Conservation (phyloP, 176 grass and related monocot genomes). For the Stipa capillata region DNA sequence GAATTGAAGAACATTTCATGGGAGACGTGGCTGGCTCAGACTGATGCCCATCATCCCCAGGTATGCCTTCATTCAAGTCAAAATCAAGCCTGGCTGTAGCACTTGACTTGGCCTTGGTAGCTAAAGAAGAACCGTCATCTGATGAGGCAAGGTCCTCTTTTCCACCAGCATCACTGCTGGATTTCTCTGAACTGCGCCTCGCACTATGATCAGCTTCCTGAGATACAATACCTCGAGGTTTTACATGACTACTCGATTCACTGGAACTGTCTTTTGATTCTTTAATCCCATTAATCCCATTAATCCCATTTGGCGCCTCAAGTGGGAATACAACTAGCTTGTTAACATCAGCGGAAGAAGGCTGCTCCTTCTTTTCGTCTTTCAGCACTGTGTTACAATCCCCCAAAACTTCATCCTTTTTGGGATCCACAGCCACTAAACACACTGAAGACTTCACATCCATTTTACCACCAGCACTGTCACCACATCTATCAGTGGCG, state of each 20-base stretch:
- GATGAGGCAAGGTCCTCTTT: constrained; percentile 33
- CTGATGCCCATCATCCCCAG: constrained; percentile 42
- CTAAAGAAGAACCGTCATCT: constrained; percentile 38
- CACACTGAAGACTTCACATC: constrained; percentile 1
- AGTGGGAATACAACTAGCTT: constrained; percentile 6
- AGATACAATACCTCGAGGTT: not conserved
- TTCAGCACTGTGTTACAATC: not conserved
- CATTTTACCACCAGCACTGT: constrained; percentile 4
- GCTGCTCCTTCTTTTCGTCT: constrained; percentile 21
- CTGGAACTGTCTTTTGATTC: constrained; percentile 35
- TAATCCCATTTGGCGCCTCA: constrained; percentile 11
- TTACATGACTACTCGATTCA: constrained; percentile 37
- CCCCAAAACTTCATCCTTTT: constrained; percentile 8
- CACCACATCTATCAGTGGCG: not conserved
- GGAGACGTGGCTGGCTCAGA: constrained; percentile 36
- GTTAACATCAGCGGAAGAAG: not conserved
- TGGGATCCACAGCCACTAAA: not conserved
- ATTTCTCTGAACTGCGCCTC: constrained; percentile 34
- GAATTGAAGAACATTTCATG: constrained; percentile 12
- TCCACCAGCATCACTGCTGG: not conserved
- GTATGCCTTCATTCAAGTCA: constrained; percentile 62
- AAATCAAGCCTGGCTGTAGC: constrained; percentile 48
- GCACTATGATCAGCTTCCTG: constrained; percentile 23
- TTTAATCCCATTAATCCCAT: constrained; percentile 9
- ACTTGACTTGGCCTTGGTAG: constrained; percentile 18